Conservation (phyloP, 805 yeast genomes). For the Starmerella davenportii region DNA sequence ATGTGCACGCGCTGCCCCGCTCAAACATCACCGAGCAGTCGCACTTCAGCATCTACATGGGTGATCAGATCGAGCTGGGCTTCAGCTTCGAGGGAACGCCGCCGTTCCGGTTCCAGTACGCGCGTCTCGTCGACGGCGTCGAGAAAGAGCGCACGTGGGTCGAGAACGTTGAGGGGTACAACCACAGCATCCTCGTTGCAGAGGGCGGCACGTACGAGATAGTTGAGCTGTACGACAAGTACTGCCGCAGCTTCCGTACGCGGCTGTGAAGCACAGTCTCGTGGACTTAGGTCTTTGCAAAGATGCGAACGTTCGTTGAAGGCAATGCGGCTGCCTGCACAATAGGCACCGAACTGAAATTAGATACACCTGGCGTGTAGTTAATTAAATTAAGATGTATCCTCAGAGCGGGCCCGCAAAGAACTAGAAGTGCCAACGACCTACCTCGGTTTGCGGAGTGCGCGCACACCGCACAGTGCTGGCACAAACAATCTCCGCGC, state of each 20-base stretch:
- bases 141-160: conserved; percentile 42
- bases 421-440: too few relatives aligned
- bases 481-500: too few relatives aligned
- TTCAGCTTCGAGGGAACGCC: conserved; percentile 76
- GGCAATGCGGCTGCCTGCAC: too few relatives aligned
- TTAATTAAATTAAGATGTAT: too few relatives aligned
- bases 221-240: conserved; percentile 68
- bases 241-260: conserved; percentile 29
- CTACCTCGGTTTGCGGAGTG: too few relatives aligned
- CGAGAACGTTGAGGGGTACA: conserved; percentile 45
- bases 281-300: too few relatives aligned
- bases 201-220: conserved; percentile 92
- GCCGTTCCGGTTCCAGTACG: conserved; percentile 75
- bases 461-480: too few relatives aligned
- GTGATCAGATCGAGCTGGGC: conserved; percentile 76
- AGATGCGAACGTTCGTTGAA: too few relatives aligned
- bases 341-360: too few relatives aligned
- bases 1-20: conserved; percentile 46
- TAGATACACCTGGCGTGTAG: too few relatives aligned
- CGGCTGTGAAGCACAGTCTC: not conserved
- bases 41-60: conserved; percentile 80
- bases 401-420: too few relatives aligned
- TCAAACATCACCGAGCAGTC: conserved; percentile 66
- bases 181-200: conserved; percentile 56
- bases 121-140: conserved; percentile 35